These are phyloP conservation scores for Ogataea allantospora DNA, from an alignment of 805 yeast genomes.

Conservation along the genomic window DNA sequence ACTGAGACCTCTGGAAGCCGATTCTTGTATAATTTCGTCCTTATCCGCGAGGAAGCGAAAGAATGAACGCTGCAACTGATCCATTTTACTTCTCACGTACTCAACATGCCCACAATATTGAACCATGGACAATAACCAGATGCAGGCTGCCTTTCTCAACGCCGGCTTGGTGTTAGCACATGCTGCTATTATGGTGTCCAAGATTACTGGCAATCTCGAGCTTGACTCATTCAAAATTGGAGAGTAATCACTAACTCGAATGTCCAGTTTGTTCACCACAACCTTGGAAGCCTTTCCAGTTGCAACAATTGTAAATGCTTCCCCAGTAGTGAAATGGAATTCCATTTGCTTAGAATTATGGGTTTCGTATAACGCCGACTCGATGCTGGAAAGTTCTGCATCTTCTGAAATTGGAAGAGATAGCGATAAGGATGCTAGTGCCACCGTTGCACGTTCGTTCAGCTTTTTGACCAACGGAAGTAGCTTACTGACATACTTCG, in stretches of 20 bases:
- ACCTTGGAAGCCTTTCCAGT: conserved; percentile 73
- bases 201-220: conserved; percentile 31
- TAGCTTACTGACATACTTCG: conserved; percentile 30
- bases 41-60: conserved; percentile 75
- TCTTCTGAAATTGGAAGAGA: conserved; percentile 26
- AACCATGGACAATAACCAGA: conserved; percentile 79
- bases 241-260: conserved; percentile 37
- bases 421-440: conserved; percentile 57
- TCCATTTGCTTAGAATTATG: conserved; percentile 74
- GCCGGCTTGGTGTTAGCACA: conserved; percentile 70
- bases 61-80: conserved; percentile 70
- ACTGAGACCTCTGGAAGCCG: conserved; percentile 86
- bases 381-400: conserved; percentile 29
- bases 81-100: conserved; percentile 40
- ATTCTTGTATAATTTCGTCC: conserved; percentile 87
- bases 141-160: conserved; percentile 70
- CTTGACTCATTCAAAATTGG: conserved; percentile 2
- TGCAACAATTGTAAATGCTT: conserved; percentile 69
- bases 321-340: conserved; percentile 75
- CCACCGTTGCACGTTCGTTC: conserved; percentile 57
- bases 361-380: conserved; percentile 51
- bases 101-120: conserved; percentile 64
- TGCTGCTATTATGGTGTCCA: conserved; percentile 49
- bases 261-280: conserved; percentile 52
- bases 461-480: conserved; percentile 47